phyloP scores from a whole-genome alignment of 441 rosid species.

The Euphorbia corollata region DNA sequence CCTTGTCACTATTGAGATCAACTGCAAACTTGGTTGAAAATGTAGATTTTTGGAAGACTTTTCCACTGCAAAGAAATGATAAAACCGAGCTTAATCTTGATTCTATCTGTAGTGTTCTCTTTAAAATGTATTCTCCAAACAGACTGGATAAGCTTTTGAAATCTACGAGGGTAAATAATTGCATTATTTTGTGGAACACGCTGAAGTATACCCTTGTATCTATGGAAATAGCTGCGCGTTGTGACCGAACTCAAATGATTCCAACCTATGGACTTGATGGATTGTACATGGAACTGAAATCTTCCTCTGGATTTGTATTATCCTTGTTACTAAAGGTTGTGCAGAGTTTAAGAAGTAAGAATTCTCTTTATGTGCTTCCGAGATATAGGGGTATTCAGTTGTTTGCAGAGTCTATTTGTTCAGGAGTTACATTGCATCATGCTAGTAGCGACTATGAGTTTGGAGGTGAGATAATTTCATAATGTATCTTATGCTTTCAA shows the following conservation, averaged over 20 bases:
- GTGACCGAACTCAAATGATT: conserved; percentile 40
- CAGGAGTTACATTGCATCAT: conserved; percentile 42
- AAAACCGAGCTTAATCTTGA: conserved; percentile 44
- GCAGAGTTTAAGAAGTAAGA: conserved; percentile 49
- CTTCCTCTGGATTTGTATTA: conserved; percentile 63
- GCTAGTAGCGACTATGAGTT: conserved; percentile 27
- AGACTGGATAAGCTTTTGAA: conserved; percentile 36
- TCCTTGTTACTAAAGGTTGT: conserved; percentile 65
- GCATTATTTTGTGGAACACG: conserved; percentile 85
- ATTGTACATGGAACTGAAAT: conserved; percentile 60
- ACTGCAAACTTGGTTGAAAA: conserved; percentile 54
- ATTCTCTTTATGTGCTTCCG: conserved; percentile 66
- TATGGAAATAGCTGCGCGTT: conserved; percentile 73
- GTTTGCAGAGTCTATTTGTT: conserved; percentile 70
- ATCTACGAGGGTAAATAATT: conserved; percentile 42
- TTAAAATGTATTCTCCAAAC: conserved; percentile 47
- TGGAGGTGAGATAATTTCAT: conserved; percentile 43
- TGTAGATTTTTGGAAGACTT: conserved; percentile 37
- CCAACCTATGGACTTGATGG: conserved; percentile 46
- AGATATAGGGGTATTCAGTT: conserved; percentile 78
- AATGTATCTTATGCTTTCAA: background rate
- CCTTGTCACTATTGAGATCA: conserved; percentile 53
- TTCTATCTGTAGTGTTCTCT: conserved; percentile 42
- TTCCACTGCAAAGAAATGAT: conserved; percentile 40
- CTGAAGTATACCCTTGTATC: conserved; percentile 81